Conservation (phyloP, 73 alveolate genomes). For the Paramecium octaurelia region DNA sequence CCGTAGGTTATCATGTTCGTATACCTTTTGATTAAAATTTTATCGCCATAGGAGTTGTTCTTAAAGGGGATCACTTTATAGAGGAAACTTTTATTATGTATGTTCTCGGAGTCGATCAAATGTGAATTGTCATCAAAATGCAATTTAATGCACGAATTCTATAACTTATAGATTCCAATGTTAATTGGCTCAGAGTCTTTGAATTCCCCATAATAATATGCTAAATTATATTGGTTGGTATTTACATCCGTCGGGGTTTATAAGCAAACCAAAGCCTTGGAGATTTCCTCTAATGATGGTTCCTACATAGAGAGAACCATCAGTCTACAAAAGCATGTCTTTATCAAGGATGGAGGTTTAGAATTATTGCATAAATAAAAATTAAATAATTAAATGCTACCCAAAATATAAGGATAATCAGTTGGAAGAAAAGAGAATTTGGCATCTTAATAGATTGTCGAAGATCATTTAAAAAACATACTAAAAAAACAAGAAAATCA, state of each 20-base stretch:
- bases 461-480: constrained; percentile 60
- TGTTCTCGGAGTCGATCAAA: background rate
- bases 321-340: background rate
- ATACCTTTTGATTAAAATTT: background rate
- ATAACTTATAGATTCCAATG: background rate
- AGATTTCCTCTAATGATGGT: background rate
- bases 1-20: background rate
- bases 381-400: constrained; percentile 50
- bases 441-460: constrained; percentile 60
- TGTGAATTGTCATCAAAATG: background rate
- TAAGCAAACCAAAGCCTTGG: background rate
- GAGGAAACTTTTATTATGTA: background rate
- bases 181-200: background rate
- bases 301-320: constrained; percentile 15
- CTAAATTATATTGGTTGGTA: background rate
- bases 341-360: background rate
- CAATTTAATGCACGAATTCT: background rate
- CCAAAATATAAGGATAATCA: constrained; percentile 57
- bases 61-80: background rate
- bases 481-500: constrained; percentile 48
- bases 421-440: constrained; percentile 59
- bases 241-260: constrained; percentile 29
- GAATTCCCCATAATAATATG: constrained; percentile 19
- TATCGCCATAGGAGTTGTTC: background rate
- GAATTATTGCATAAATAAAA: constrained; percentile 15